These are phyloP conservation scores for Clarireedia homoeocarpa DNA, from an alignment of 2,329 filamentous ascomycete species.

Conservation along the genomic window DNA sequence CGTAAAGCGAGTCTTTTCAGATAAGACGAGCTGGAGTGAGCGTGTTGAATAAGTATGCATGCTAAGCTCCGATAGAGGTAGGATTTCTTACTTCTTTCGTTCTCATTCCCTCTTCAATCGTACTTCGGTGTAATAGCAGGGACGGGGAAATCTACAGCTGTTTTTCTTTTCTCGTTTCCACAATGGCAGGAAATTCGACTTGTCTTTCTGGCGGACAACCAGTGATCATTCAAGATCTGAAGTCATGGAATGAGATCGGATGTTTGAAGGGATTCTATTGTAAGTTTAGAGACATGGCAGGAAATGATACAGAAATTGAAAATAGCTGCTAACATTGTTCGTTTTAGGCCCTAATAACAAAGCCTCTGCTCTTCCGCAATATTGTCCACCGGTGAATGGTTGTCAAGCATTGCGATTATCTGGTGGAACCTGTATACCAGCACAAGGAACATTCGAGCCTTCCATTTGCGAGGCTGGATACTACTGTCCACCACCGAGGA, in stretches of 20 bases:
- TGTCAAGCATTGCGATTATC: slow-evolving; percentile 16
- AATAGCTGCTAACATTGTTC: background rate
- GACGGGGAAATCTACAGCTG: background rate
- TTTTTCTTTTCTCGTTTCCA: background rate
- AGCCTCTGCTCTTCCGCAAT: slow-evolving; percentile 16
- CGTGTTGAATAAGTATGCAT: background rate
- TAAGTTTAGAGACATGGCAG: background rate
- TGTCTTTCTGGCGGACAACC: slow-evolving; percentile 1
- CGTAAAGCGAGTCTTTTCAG: background rate
- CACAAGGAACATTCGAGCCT: slow-evolving; percentile 37
- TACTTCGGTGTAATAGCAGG: background rate
- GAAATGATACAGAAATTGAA: background rate
- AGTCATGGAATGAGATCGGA: slow-evolving; percentile 3
- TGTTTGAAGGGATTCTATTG: slow-evolving; percentile 4
- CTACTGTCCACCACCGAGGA: slow-evolving; percentile 41
- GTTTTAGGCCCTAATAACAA: slow-evolving; percentile 6
- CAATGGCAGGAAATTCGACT: slow-evolving; percentile 2
- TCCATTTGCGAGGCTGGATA: slow-evolving; percentile 40
- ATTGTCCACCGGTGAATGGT: slow-evolving; percentile 18
- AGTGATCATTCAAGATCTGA: slow-evolving; percentile 1
- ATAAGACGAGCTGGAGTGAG: background rate
- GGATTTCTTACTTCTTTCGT: background rate
- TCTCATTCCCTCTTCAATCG: background rate
- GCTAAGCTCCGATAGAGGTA: background rate
- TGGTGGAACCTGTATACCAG: slow-evolving; percentile 11